Conservation (phyloP, 768 basidiomycete genomes). For the Xerocomellus chrysenteron region DNA sequence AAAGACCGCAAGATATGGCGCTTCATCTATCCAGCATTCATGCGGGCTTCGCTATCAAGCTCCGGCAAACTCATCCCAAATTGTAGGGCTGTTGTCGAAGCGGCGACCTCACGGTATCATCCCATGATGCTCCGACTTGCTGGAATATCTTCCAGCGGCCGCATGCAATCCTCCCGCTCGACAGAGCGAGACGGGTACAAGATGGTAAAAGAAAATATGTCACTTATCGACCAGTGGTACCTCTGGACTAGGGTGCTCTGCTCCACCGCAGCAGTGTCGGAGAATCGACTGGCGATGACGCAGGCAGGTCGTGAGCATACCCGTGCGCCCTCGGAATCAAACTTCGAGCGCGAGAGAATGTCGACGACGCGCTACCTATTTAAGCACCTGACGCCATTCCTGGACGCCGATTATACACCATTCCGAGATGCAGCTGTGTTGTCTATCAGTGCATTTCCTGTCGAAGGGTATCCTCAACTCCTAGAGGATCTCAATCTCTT, state of each 20-base stretch:
- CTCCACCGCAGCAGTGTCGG: conserved; percentile 70
- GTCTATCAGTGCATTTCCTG: conserved; percentile 85
- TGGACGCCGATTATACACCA: conserved; percentile 79
- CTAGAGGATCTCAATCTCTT: conserved; percentile 82
- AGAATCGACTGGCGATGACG: conserved; percentile 55
- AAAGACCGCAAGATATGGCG: conserved; percentile 75
- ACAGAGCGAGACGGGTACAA: conserved; percentile 54
- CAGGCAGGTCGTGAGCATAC: conserved; percentile 62
- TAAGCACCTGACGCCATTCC: conserved; percentile 80
- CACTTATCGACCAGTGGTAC: conserved; percentile 74
- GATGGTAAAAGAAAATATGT: conserved; percentile 54
- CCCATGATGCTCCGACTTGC: conserved; percentile 70
- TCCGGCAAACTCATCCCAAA: conserved; percentile 43
- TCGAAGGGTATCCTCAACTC: conserved; percentile 72
- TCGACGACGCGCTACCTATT: conserved; percentile 82
- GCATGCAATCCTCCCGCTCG: conserved; percentile 39
- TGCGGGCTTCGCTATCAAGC: conserved; percentile 55
- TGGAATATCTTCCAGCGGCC: conserved; percentile 58
- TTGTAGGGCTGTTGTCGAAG: conserved; percentile 66
- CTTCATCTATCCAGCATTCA: conserved; percentile 64
- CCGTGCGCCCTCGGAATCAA: conserved; percentile 68
- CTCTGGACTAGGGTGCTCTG: conserved; percentile 85
- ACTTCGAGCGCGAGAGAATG: conserved; percentile 78
- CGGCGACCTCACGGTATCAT: conserved; percentile 69
- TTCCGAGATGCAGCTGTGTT: conserved; percentile 87